phyloP scores from a whole-genome alignment of 345 rosid species.

The Eucalyptus polybractea region DNA sequence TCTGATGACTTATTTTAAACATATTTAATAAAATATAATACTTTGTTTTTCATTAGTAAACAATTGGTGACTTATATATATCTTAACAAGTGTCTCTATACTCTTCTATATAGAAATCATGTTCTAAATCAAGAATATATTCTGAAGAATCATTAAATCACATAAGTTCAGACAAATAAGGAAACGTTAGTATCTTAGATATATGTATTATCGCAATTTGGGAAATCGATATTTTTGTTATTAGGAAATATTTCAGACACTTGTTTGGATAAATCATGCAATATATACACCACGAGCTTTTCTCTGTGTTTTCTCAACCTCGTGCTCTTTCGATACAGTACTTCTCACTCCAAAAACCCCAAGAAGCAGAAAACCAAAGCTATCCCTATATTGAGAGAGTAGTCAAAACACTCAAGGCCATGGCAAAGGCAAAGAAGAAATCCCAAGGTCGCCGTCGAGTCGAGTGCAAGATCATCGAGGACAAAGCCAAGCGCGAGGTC shows the following conservation, averaged over 20 bases:
- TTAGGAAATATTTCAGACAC: not conserved
- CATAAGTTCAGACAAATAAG: not conserved
- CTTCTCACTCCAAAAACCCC: not conserved
- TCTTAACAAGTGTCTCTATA: not conserved
- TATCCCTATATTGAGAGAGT: not conserved
- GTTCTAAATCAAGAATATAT: not conserved
- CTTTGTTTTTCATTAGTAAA: no score
- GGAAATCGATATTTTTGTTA: not conserved
- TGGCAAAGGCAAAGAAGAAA: not conserved
- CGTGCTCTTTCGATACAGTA: not conserved
- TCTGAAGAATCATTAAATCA: not conserved
- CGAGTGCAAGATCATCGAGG: not conserved
- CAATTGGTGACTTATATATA: no score
- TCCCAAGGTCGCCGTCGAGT: not conserved
- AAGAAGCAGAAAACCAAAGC: not conserved
- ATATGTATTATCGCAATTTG: not conserved
- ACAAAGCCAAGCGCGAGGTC: not conserved
- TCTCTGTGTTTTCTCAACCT: not conserved
- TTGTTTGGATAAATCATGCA: not conserved
- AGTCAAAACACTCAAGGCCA: not conserved
- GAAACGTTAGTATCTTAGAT: not conserved
- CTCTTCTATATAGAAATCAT: not conserved
- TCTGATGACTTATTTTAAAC: not conserved
- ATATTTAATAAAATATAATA: no score
- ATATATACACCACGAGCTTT: not conserved